A percentile compares a stretch with the other conserved stretches of the same genome.
These are phyloP conservation scores for Avicennia marina DNA, from an alignment of 257 asterid species.

Conservation along the genomic window DNA sequence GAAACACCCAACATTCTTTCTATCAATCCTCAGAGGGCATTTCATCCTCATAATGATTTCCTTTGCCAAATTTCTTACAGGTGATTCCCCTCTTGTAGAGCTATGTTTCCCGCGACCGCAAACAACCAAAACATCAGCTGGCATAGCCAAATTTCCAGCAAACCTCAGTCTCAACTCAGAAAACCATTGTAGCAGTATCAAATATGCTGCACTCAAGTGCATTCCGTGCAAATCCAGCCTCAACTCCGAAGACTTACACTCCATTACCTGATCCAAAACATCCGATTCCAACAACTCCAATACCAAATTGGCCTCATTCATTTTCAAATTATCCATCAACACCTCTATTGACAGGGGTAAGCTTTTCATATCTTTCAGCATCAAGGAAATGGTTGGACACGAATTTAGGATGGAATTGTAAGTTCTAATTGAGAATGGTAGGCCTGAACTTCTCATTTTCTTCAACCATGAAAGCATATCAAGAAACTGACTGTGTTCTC, in stretches of 20 bases:
- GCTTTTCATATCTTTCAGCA: slow-evolving; percentile 45
- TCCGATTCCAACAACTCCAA: slow-evolving; percentile 43
- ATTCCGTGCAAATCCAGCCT: slow-evolving; percentile 90
- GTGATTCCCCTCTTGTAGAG: slow-evolving; percentile 64
- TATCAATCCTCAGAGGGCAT: slow-evolving; percentile 76
- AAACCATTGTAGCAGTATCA: slow-evolving; percentile 80
- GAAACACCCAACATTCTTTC: slow-evolving; percentile 75
- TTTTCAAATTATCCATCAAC: slow-evolving; percentile 34
- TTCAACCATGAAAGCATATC: slow-evolving; percentile 61
- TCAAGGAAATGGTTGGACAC: slow-evolving; percentile 41
- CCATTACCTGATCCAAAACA: slow-evolving; percentile 47
- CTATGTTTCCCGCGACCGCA: slow-evolving; percentile 88
- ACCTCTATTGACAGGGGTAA: slow-evolving; percentile 52
- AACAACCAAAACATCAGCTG: slow-evolving; percentile 52
- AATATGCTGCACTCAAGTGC: slow-evolving; percentile 66
- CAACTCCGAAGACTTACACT: slow-evolving; percentile 51
- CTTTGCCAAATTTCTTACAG: slow-evolving; percentile 57
- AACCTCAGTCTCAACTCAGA: slow-evolving; percentile 39
- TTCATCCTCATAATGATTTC: slow-evolving; percentile 41
- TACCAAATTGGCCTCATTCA: slow-evolving; percentile 50
- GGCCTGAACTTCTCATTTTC: slow-evolving; percentile 45
- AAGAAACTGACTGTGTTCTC: slow-evolving; percentile 45
- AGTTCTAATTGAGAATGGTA: slow-evolving; percentile 51
- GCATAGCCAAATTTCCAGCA: slow-evolving; percentile 26
- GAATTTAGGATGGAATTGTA: slow-evolving; percentile 72